A percentile compares a stretch with the other conserved stretches of the same genome.
Conservation (phyloP, 495 filamentous ascomycete genomes). For the Aspergillus sclerotioniger region DNA sequence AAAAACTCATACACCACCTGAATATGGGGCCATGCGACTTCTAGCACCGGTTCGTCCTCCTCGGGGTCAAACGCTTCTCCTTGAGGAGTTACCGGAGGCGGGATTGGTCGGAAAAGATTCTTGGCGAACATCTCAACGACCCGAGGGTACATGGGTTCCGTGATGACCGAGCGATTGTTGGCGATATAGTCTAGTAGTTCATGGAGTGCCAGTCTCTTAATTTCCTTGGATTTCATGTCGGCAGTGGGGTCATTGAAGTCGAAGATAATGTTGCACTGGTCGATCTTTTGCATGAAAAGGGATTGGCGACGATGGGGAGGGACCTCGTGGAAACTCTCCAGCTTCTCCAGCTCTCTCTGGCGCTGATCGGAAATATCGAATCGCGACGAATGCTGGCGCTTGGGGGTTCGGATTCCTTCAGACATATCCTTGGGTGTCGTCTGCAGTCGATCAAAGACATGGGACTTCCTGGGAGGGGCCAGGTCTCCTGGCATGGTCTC, state of each 20-base stretch:
- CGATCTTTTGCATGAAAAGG: conserved; percentile 99
- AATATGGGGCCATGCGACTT: conserved; percentile 99
- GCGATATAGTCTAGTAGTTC: conserved; percentile 97
- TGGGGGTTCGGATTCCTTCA: conserved; percentile 91
- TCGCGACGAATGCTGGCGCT: conserved; percentile 93
- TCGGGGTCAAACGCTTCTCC: conserved; percentile 98
- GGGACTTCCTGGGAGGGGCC: conserved; percentile 88
- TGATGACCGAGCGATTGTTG: conserved; percentile 97
- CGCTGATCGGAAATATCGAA: conserved; percentile 93
- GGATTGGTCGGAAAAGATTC: conserved; percentile 96
- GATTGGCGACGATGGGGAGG: conserved; percentile 93
- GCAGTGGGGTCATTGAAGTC: conserved; percentile 98
- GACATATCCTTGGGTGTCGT: conserved; percentile 93
- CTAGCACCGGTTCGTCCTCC: conserved; percentile 96
- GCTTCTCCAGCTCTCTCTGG: conserved; percentile 92
- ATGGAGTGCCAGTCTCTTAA: conserved; percentile 95
- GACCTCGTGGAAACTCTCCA: conserved; percentile 98
- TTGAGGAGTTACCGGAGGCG: conserved; percentile 94
- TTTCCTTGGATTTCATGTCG: conserved; percentile 99
- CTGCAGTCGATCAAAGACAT: conserved; percentile 87
- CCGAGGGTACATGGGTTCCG: conserved; percentile 97
- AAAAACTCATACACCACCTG: conserved; percentile 99
- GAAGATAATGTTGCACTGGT: conserved; percentile 99
- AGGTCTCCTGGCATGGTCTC: conserved; percentile 99
- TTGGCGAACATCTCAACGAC: conserved; percentile 99